phyloP scores from a whole-genome alignment of 805 yeast genomes.

The Starmerella apicola region DNA sequence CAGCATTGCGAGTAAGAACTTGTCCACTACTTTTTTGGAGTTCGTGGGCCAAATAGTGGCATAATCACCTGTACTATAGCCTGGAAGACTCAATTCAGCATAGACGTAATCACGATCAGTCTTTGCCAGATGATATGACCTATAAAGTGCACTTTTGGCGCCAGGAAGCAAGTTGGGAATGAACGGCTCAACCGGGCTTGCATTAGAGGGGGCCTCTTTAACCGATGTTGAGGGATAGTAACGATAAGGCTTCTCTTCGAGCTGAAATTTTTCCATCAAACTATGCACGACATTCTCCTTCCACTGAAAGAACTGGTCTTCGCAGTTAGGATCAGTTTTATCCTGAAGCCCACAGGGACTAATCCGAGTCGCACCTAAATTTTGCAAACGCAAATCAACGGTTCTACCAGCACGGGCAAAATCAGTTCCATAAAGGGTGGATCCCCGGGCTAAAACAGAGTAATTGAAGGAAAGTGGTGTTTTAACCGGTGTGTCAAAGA shows the following conservation, averaged over 20 bases:
- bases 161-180: background rate
- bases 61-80: conserved; percentile 75
- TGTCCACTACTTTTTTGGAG: conserved; percentile 44
- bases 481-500: conserved; percentile 32
- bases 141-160: background rate
- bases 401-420: conserved; percentile 58
- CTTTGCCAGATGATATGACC: background rate
- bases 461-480: conserved; percentile 36
- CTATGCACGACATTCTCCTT: conserved; percentile 52
- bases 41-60: conserved; percentile 80
- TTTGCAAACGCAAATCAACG: conserved; percentile 33
- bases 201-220: conserved; percentile 13
- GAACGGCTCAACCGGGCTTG: background rate
- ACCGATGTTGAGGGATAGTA: conserved; percentile 46
- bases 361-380: conserved; percentile 49
- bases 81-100: conserved; percentile 50
- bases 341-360: conserved; percentile 66
- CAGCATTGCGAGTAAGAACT: conserved; percentile 45
- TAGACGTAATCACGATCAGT: conserved; percentile 35
- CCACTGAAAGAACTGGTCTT: conserved; percentile 75
- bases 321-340: conserved; percentile 69
- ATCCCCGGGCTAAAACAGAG: conserved; percentile 68
- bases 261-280: conserved; percentile 41
- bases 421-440: conserved; percentile 62
- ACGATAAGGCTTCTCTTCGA: conserved; percentile 55